These are phyloP conservation scores for Obba rivulosa DNA, from an alignment of 768 basidiomycete genomes.

Conservation along the genomic window DNA sequence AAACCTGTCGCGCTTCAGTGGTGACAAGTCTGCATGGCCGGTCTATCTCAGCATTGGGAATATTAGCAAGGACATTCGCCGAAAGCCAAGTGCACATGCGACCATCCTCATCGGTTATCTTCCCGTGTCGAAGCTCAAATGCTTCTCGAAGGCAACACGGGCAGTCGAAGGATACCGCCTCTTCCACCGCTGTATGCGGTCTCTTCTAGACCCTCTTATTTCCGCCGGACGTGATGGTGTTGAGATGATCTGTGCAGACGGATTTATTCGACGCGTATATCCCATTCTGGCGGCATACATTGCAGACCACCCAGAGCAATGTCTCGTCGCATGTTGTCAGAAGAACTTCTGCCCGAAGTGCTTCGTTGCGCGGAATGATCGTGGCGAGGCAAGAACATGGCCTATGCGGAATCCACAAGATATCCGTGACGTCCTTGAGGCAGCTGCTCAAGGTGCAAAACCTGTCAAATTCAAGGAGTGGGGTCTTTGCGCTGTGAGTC, in stretches of 20 bases:
- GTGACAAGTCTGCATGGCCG: constrained; percentile 27
- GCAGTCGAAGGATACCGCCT: constrained; percentile 15
- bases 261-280: constrained; percentile 10
- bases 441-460: not conserved
- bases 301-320: constrained; percentile 25
- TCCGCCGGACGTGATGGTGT: constrained; percentile 18
- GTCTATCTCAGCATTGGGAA: constrained; percentile 30
- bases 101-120: constrained; percentile 26
- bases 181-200: constrained; percentile 19
- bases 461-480: constrained; percentile 3
- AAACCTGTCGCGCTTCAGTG: constrained; percentile 16
- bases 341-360: constrained; percentile 21
- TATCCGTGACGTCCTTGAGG: not conserved
- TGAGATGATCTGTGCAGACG: constrained; percentile 18
- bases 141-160: constrained; percentile 12
- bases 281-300: constrained; percentile 22
- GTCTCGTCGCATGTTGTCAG: constrained; percentile 14
- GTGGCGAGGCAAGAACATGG: constrained; percentile 6
- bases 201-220: constrained; percentile 15
- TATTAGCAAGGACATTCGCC: constrained; percentile 16
- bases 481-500: constrained; percentile 17
- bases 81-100: constrained; percentile 13
- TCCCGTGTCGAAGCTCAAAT: constrained; percentile 25
- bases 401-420: constrained; percentile 2
- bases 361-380: constrained; percentile 1